These are phyloP conservation scores for Aegilops tauschii DNA, from an alignment of 176 grass and related monocot genomes.

Conservation along the genomic window DNA sequence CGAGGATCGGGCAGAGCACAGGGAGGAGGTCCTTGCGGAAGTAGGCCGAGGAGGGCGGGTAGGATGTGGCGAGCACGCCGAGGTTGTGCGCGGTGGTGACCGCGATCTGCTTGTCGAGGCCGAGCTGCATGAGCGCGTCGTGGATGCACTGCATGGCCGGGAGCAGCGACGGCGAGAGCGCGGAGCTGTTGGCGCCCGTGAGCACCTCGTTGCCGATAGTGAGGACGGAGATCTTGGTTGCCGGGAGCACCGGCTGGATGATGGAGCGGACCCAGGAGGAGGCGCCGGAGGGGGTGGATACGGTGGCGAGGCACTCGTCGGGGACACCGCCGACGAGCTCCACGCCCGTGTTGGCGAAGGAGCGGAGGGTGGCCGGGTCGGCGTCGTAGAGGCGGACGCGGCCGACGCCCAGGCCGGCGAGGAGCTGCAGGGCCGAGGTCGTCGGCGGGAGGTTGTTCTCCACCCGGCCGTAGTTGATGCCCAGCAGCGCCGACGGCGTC, in stretches of 20 bases:
- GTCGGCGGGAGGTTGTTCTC: conserved; percentile 64
- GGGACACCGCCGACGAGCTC: conserved; percentile 64
- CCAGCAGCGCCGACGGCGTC: conserved; percentile 51
- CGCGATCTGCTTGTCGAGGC: conserved; percentile 41
- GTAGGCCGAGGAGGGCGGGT: conserved; percentile 56
- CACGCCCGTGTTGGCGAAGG: conserved; percentile 79
- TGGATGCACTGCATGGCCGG: conserved; percentile 77
- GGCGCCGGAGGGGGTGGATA: conserved; percentile 43
- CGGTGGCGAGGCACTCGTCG: conserved; percentile 44
- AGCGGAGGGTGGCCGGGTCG: conserved; percentile 43
- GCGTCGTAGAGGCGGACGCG: conserved; percentile 70
- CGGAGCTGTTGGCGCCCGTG: conserved; percentile 50
- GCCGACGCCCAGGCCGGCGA: conserved; percentile 50
- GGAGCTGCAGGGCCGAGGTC: conserved; percentile 20
- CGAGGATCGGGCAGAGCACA: conserved; percentile 59
- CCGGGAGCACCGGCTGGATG: conserved; percentile 54
- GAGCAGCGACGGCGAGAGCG: conserved; percentile 32
- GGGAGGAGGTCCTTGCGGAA: conserved; percentile 60
- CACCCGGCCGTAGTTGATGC: conserved; percentile 68
- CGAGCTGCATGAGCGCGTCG: conserved; percentile 42
- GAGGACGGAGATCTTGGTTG: conserved; percentile 58
- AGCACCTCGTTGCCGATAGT: conserved; percentile 79
- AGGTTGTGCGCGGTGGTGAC: conserved; percentile 72
- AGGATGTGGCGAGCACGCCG: conserved; percentile 63
- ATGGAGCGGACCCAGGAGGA: conserved; percentile 42